phyloP scores from a whole-genome alignment of 2,329 filamentous ascomycete species.

The Penicillium decumbens region DNA sequence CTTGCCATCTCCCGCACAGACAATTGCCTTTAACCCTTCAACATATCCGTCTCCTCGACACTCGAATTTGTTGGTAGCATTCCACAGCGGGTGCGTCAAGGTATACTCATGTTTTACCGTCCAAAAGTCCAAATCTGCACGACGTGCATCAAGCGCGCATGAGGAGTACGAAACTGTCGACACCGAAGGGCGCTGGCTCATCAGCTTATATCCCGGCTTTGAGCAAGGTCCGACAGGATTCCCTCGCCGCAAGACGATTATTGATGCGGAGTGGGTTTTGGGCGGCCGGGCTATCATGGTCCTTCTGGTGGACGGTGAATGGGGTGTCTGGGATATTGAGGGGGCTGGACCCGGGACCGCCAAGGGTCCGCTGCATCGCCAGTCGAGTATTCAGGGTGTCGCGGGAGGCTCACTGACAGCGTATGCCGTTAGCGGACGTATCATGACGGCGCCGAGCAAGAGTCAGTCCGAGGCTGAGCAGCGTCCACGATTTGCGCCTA shows the following conservation, averaged over 20 bases:
- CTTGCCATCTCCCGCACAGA: constrained; percentile 48
- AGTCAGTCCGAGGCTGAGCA: constrained; percentile 27
- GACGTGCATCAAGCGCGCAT: constrained; percentile 29
- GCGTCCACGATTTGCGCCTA: constrained; percentile 40
- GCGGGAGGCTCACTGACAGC: constrained; percentile 39
- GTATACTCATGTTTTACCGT: constrained; percentile 53
- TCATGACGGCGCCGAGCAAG: constrained; percentile 30
- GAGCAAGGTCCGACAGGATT: constrained; percentile 29
- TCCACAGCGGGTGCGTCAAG: constrained; percentile 53
- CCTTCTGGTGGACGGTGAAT: constrained; percentile 45
- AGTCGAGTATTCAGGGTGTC: constrained; percentile 38
- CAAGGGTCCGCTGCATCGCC: constrained; percentile 38
- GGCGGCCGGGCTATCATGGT: constrained; percentile 44
- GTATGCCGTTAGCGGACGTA: constrained; percentile 42
- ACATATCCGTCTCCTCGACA: constrained; percentile 51
- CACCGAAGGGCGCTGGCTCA: constrained; percentile 41
- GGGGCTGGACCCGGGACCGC: constrained; percentile 40
- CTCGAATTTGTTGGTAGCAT: constrained; percentile 52
- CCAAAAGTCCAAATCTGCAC: constrained; percentile 24
- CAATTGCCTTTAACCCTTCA: constrained; percentile 52
- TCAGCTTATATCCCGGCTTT: constrained; percentile 44
- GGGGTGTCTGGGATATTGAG: constrained; percentile 50
- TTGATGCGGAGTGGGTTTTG: constrained; percentile 46
- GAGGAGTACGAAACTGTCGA: constrained; percentile 31
- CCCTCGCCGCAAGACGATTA: constrained; percentile 39